Evolutionary conservation across 257 asterid genomes (phyloP).

Genomic region (Solanum sitiens): DNA sequence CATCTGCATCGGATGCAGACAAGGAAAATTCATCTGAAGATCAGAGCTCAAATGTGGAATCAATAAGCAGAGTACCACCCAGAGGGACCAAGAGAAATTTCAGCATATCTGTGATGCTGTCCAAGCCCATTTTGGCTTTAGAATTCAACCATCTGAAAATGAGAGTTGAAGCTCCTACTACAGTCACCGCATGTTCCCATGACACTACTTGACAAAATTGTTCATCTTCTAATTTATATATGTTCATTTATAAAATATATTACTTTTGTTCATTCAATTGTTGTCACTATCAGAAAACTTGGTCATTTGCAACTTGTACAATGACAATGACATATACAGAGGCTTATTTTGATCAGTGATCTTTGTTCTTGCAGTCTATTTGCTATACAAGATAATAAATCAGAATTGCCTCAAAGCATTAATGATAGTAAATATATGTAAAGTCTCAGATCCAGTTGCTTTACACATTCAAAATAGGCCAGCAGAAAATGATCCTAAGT

Average conservation of each 20-base stretch:
- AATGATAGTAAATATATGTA: not conserved
- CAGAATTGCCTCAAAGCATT: not conserved
- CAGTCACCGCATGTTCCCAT: slow-evolving; percentile 12
- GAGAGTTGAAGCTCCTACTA: slow-evolving; percentile 79
- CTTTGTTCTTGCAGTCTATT: not conserved
- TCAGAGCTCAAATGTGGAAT: not conserved
- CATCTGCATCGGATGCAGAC: slow-evolving; percentile 13
- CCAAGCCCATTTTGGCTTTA: slow-evolving; percentile 75
- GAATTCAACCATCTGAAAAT: slow-evolving; percentile 60
- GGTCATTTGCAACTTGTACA: not conserved
- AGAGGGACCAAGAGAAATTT: slow-evolving; percentile 37
- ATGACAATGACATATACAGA: not conserved
- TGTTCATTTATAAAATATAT: not conserved
- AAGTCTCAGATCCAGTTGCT: not conserved
- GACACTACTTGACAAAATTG: not conserved
- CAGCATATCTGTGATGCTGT: slow-evolving; percentile 60
- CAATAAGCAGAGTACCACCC: slow-evolving; percentile 1
- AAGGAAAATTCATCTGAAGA: slow-evolving; percentile 6
- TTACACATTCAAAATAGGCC: not conserved
- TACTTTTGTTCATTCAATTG: not conserved
- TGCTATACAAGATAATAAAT: not conserved
- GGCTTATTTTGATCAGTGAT: not conserved
- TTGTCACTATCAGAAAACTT: not conserved
- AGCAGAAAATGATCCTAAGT: not conserved
- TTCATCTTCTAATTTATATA: not conserved